A percentile compares a stretch with the other conserved stretches of the same genome.
These are phyloP conservation scores for Rhizopogon rudus DNA, from an alignment of 768 basidiomycete genomes.

Conservation along the genomic window DNA sequence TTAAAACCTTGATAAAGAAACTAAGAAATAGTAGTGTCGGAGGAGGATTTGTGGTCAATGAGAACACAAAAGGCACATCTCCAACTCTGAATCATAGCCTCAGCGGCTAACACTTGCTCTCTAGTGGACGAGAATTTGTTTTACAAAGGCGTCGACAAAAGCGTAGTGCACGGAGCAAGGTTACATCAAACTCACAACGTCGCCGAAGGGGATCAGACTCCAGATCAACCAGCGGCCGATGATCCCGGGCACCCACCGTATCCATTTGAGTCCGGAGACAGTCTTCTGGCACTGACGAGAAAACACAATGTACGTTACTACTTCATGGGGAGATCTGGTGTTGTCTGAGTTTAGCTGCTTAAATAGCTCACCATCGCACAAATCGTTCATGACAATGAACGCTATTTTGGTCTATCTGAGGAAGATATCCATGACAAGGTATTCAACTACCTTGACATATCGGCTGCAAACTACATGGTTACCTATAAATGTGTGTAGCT, in stretches of 20 bases:
- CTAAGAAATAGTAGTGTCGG: conserved; percentile 52
- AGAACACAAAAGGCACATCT: conserved; percentile 75
- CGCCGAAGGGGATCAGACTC: conserved; percentile 18
- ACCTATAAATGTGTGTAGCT: conserved; percentile 28
- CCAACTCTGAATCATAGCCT: not conserved
- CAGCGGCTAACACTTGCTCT: not conserved
- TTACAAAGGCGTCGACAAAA: conserved; percentile 88
- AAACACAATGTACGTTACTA: conserved; percentile 69
- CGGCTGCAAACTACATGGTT: not conserved
- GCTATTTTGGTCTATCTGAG: conserved; percentile 70
- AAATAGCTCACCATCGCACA: conserved; percentile 87
- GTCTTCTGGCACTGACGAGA: conserved; percentile 67
- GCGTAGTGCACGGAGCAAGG: conserved; percentile 72
- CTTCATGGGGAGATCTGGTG: not conserved
- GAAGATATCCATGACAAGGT: conserved; percentile 75
- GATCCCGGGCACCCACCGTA: conserved; percentile 67
- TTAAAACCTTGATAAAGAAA: not conserved
- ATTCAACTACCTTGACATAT: conserved; percentile 4
- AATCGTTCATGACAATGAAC: conserved; percentile 90
- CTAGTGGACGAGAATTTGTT: conserved; percentile 90
- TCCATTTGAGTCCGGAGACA: conserved; percentile 75
- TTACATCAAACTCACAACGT: conserved; percentile 58
- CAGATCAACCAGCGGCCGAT: conserved; percentile 7
- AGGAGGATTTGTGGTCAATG: conserved; percentile 93
- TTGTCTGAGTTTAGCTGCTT: not conserved